Base-by-base conservation (phyloP, 2,329 filamentous ascomycete genomes). In the Microsporum audouinii region DNA sequence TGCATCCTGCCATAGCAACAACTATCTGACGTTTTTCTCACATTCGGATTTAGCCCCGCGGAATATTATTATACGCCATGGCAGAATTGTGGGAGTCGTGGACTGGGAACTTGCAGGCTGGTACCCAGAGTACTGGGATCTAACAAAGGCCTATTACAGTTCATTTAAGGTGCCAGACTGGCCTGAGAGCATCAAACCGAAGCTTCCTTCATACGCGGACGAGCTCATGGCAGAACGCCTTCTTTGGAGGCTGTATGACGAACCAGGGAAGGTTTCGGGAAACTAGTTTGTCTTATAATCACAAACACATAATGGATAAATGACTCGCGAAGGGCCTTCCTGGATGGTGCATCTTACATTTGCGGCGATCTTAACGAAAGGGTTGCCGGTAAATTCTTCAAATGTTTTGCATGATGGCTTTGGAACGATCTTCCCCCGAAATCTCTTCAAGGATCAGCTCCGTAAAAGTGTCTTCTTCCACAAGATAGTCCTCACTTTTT, bases 101-200 rank as follows among this genome's bases (percentile, higher is more conserved):
- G 67, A 70, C 60, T 67, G 68, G 60, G 67, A 65, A 58, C 63
- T 67, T 43, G 66, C 68, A 36, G 68, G 66, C 60, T 66, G 67
- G 58, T 66, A 66, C 58, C 68, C 68, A 33, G 60, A 64, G 39
- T 61, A 65, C 56, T 68, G 67, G 61, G 68, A 70, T 49, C 61
- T 60, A 58, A 63, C 62, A 47, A 69, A 68, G 63, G 38, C 59
- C 49, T 63, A 60, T 49, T 61, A 61, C 57, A 61, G 38, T 49
- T 63, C 59, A 6, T 64, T 64, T 29, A 61, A 60, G 49, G 56
- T 61, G 41, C 61, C 57, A 31, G 61, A 63, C 12, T 64, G 63
- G 63, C 29, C n/a, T 3, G 61, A 63, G 57, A 59, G 57, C 14
- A 60, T 64, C 49, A 61, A 62, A 60, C 17, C 39, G 51, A 58